Conservation (phyloP, 805 yeast species). For the Ogataea kodamae region DNA sequence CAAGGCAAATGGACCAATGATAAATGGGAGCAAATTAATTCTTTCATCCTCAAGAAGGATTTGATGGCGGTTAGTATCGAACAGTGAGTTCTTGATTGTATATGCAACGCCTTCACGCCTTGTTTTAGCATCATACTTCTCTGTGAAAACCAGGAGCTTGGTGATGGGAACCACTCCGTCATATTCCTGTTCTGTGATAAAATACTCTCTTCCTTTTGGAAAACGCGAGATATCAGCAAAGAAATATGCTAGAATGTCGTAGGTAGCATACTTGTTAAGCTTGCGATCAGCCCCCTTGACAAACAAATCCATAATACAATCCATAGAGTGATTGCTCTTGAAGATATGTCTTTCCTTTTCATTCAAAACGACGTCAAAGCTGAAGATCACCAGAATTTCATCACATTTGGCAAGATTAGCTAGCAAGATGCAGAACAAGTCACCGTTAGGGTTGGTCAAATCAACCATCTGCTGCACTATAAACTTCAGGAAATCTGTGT, state of each 20-base stretch:
- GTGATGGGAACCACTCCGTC: conserved; percentile 77
- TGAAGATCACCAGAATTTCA: conserved; percentile 50
- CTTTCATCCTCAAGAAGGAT: conserved; percentile 54
- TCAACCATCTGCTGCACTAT: conserved; percentile 50
- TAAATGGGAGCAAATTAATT: conserved; percentile 75
- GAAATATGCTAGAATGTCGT: conserved; percentile 79
- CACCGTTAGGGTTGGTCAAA: conserved; percentile 63
- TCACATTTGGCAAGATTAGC: conserved; percentile 84
- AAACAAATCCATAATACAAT: conserved; percentile 82
- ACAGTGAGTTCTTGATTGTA: conserved; percentile 83
- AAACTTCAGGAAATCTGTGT: conserved; percentile 50
- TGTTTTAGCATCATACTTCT: conserved; percentile 67
- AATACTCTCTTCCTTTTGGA: conserved; percentile 68
- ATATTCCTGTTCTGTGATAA: conserved; percentile 65
- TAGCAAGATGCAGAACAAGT: conserved; percentile 76
- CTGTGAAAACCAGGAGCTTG: conserved; percentile 80
- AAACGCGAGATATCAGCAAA: conserved; percentile 89
- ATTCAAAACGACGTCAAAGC: conserved; percentile 32
- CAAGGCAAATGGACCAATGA: conserved; percentile 75
- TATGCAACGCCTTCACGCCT: conserved; percentile 93
- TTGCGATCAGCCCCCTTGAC: conserved; percentile 77
- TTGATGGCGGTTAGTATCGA: conserved; percentile 70
- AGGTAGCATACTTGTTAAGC: conserved; percentile 69
- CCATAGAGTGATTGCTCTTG: conserved; percentile 58
- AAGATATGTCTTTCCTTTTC: conserved; percentile 46